These are phyloP conservation scores for Rhinocladiella mackenziei DNA, from an alignment of 2,329 filamentous ascomycete species.

Conservation along the genomic window DNA sequence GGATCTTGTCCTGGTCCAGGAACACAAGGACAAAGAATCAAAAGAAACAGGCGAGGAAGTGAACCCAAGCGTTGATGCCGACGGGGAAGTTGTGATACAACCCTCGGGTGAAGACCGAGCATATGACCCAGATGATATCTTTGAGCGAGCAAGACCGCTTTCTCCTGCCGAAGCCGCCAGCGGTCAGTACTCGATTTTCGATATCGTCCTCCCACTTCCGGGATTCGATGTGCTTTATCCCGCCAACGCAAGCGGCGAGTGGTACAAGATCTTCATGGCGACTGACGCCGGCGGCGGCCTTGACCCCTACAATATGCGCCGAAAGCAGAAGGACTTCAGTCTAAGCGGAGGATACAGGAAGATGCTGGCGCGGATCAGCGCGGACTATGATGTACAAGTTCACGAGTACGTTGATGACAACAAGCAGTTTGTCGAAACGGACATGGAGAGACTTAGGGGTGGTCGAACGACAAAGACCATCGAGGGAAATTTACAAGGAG, in stretches of 20 bases:
- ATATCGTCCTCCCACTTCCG: constrained; percentile 86
- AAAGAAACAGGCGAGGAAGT: constrained; percentile 36
- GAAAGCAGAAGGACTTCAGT: constrained; percentile 80
- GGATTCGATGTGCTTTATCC: constrained; percentile 89
- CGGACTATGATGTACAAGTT: constrained; percentile 63
- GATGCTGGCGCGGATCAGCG: constrained; percentile 67
- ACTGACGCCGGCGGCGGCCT: constrained; percentile 71
- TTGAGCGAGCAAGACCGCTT: constrained; percentile 67
- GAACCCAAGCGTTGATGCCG: constrained; percentile 50
- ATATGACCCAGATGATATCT: constrained; percentile 52
- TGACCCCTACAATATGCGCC: constrained; percentile 81
- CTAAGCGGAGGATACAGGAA: constrained; percentile 86
- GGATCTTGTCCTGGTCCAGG: constrained; percentile 70
- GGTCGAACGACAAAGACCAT: constrained; percentile 11
- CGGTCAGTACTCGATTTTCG: constrained; percentile 75
- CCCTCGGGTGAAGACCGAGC: constrained; percentile 57
- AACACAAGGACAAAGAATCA: constrained; percentile 50
- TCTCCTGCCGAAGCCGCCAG: constrained; percentile 72
- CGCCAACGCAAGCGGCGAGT: constrained; percentile 73
- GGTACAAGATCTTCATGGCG: constrained; percentile 82
- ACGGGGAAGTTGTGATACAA: constrained; percentile 63
- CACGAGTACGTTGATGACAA: constrained; percentile 61
- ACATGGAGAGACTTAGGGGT: constrained; percentile 64
- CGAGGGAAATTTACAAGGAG: constrained; percentile 9
- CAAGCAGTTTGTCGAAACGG: constrained; percentile 85